These are phyloP conservation scores for Termitomyces sp. DNA, from an alignment of 768 basidiomycete genomes.

Conservation along the genomic window DNA sequence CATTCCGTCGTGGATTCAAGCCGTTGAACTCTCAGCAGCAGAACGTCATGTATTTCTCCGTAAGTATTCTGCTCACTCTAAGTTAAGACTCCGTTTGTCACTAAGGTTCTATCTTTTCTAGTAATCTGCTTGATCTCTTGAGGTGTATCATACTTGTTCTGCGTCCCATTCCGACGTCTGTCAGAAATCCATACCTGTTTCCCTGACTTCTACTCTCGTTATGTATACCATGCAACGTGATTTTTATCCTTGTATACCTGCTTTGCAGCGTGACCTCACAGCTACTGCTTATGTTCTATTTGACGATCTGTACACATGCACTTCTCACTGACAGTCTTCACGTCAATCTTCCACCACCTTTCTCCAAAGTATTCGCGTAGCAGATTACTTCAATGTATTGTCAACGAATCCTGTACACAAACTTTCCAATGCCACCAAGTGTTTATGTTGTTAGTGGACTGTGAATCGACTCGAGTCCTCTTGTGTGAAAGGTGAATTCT, in stretches of 20 bases:
- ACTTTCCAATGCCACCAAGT: not conserved
- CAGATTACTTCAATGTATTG: not conserved
- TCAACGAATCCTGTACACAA: not conserved
- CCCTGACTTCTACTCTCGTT: not conserved
- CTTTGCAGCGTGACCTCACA: not conserved
- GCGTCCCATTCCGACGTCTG: not conserved
- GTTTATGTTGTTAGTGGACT: not conserved
- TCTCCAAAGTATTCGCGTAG: not conserved
- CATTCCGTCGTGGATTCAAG: conserved; percentile 48
- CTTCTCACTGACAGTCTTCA: not conserved
- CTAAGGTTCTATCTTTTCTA: not conserved
- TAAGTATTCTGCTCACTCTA: not conserved
- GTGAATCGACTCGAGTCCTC: no score
- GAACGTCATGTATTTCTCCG: conserved; percentile 45
- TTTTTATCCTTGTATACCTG: not conserved
- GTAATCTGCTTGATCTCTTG: not conserved
- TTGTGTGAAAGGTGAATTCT: no score
- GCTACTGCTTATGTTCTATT: not conserved
- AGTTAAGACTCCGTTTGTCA: not conserved
- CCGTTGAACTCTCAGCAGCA: conserved; percentile 47
- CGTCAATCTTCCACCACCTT: not conserved
- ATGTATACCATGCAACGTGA: not conserved
- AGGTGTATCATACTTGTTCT: not conserved
- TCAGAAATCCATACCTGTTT: not conserved
- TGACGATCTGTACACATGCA: not conserved